Evolutionary conservation across 164 flowering plant species (phyloP), one percentile per base, ranked within the genome.

Genomic region (Platanus orientalis): DNA sequence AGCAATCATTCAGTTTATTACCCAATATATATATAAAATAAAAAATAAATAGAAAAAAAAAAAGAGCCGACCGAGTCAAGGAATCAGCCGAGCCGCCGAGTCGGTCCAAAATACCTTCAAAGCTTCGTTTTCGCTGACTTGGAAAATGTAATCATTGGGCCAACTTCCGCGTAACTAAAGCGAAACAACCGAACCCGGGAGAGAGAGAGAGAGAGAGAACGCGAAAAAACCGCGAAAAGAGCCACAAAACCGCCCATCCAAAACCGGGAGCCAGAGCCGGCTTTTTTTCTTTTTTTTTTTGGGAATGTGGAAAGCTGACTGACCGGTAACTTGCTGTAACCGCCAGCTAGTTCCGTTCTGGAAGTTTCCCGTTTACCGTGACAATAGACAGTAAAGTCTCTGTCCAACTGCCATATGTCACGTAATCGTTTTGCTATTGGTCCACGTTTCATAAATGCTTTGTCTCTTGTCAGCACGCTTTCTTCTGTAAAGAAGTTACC

Each of bases 91-190:
- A n/a, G n/a, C n/a, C n/a, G n/a, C n/a, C n/a, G n/a, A n/a, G n/a
- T n/a, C n/a, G n/a, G n/a, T n/a, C n/a, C n/a, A n/a, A n/a, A n/a
- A n/a, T n/a, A n/a, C n/a, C n/a, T n/a, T n/a, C n/a, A n/a, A n/a
- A n/a, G n/a, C n/a, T n/a, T n/a, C n/a, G n/a, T n/a, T n/a, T n/a
- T n/a, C n/a, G n/a, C n/a, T n/a, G n/a, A n/a, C n/a, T n/a, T n/a
- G n/a, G 54, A 72, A 65, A 64, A 63, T 6, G 77, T 63, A 78
- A 82, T 82, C 61, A 80, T 82, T 78, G 71, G 73, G 54, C 83
- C 80, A 75, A 75, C 81, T 78, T 76, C 79, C 83, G 75, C 76
- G 66, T 75, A 69, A 68, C 55, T 63, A 65, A 66, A 65, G 58
- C 63, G 34, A 30, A 39, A 19, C 20, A 21, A 30, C 26, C 7